A percentile compares a stretch with the other conserved stretches of the same genome.
phyloP scores from a whole-genome alignment of 2,329 filamentous ascomycete genomes.

The Fusarium irregulare region DNA sequence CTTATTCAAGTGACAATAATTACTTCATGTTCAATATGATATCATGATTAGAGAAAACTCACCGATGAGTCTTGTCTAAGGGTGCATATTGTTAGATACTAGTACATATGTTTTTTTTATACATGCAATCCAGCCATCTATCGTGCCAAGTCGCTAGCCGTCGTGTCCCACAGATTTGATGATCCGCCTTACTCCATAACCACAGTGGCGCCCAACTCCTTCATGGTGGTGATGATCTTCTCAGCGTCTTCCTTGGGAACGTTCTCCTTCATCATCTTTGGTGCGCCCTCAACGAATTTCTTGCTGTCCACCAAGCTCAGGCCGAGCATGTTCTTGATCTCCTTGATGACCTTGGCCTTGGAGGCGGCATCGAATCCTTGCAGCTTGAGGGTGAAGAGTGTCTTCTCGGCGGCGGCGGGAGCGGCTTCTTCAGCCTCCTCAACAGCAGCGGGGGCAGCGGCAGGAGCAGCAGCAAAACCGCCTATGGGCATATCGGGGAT shows the following conservation, averaged over 20 bases:
- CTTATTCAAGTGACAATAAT: conserved; percentile 2
- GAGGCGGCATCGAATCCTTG: conserved; percentile 85
- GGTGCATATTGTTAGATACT: conserved; percentile 50
- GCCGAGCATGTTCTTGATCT: conserved; percentile 96
- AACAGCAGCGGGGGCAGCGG: conserved; percentile 68
- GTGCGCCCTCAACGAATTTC: conserved; percentile 99
- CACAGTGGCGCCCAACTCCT: conserved; percentile 89
- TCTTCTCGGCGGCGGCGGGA: conserved; percentile 92
- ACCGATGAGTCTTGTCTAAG: conserved; percentile 31
- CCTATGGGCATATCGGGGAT: conserved; percentile 98
- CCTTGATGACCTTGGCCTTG: conserved; percentile 99
- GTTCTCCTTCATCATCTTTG: conserved; percentile 99
- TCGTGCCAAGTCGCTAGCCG: conserved; percentile 47
- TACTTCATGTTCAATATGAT: conserved; percentile 19
- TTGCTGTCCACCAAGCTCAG: conserved; percentile 98
- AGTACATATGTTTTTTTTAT: conserved; percentile 55
- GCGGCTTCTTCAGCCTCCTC: conserved; percentile 91
- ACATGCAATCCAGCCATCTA: conserved; percentile 53
- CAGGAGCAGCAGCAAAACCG: conserved; percentile 79
- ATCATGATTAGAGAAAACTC: conserved; percentile 35
- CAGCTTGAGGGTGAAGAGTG: conserved; percentile 96
- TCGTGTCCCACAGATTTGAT: conserved; percentile 27
- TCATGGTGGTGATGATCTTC: conserved; percentile 96
- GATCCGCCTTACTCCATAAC: conserved; percentile 80
- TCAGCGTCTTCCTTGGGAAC: conserved; percentile 99